Percentiles rank a stretch among this genome's conserved stretches.
Evolutionary conservation across 2,329 filamentous ascomycete species (phyloP).

Genomic region (Colletotrichum aenigma): DNA sequence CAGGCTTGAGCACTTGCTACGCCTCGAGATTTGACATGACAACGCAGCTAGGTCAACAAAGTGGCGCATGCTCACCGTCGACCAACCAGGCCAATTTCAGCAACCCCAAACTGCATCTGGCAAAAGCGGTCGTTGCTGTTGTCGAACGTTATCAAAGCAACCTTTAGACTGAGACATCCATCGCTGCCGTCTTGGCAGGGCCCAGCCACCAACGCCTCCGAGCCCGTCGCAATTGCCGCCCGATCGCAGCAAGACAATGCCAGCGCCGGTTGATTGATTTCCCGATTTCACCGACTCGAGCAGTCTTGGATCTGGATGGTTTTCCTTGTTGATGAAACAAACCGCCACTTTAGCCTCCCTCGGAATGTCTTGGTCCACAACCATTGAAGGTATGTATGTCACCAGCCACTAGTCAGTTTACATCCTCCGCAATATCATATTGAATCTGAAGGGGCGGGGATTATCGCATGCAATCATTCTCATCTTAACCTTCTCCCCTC

Average conservation of each 20-base stretch:
- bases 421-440: background rate
- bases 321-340: background rate
- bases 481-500: background rate
- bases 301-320: background rate
- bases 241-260: background rate
- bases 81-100: background rate
- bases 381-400: background rate
- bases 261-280: background rate
- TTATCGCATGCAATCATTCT: background rate
- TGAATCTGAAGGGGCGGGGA: background rate
- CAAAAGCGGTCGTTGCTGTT: background rate
- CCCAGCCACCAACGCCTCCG: background rate
- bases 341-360: background rate
- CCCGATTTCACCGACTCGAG: background rate
- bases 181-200: constrained; percentile 3
- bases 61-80: background rate
- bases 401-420: background rate
- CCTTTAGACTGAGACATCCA: background rate
- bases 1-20: background rate
- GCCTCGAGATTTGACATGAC: background rate
- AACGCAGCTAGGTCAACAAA: background rate
- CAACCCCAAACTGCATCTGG: background rate
- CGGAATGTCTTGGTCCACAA: background rate
- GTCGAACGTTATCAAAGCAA: background rate
- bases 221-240: background rate